Percentiles rank a stretch among this genome's conserved stretches.
phyloP scores from a whole-genome alignment of 768 basidiomycete genomes.

The Boletus eberwhitei region DNA sequence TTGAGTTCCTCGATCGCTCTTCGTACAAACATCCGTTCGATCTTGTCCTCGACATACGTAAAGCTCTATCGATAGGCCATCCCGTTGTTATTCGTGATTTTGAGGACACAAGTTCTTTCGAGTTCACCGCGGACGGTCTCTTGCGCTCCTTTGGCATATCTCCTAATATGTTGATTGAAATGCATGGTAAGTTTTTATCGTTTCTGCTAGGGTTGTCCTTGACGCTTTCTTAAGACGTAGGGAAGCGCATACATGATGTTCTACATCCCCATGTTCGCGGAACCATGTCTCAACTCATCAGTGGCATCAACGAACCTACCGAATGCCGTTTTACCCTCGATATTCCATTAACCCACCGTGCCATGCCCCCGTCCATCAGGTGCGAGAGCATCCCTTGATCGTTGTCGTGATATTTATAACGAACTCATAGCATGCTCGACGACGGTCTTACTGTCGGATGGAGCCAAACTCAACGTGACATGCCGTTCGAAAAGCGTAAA shows the following conservation, averaged over 20 bases:
- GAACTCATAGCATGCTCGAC: not conserved
- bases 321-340: not conserved
- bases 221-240: not conserved
- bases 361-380: not conserved
- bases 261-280: not conserved
- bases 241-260: not conserved
- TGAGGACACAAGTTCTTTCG: not conserved
- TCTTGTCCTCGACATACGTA: not conserved
- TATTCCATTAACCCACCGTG: not conserved
- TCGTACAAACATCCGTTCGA: not conserved
- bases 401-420: not conserved
- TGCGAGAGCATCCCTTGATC: not conserved
- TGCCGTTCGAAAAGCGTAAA: not conserved
- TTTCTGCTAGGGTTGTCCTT: not conserved
- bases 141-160: not conserved
- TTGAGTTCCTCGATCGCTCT: not conserved
- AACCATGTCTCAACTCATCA: not conserved
- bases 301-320: not conserved
- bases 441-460: constrained; percentile 2
- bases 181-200: not conserved
- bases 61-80: not conserved
- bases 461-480: not conserved
- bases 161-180: not conserved
- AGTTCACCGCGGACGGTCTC: not conserved
- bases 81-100: not conserved